Base-by-base conservation (phyloP, 441 rosid genomes). In the Raphanus hybrid region DNA sequence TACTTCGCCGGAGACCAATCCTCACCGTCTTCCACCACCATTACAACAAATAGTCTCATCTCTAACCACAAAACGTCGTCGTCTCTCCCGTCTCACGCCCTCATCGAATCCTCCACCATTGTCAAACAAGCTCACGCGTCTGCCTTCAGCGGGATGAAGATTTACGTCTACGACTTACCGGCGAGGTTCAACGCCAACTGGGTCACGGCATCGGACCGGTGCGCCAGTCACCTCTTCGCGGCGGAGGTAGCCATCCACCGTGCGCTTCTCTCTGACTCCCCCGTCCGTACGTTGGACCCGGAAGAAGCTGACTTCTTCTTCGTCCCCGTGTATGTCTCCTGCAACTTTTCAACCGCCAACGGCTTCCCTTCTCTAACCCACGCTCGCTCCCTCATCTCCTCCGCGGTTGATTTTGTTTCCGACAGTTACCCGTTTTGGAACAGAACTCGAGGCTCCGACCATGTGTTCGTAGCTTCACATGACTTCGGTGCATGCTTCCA, bases 351-450 rank as follows among this genome's bases (percentile, higher is more conserved):
- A 69, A 89, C 90, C 67, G 70, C 79, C 8, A 95, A 95, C 54
- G 97, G 98, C 18, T 95, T 95, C 85, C 99, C 99, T 3, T 92
- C 97, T 43, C 83, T 95, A 0, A 97, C 93, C 26, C 99, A 93
- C 52, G 99, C 99, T 7, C 87, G 96, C 50, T 82, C 93, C 9
- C 88, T 95, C 60, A 39, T 90, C 27, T 73, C 78, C 73, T 87
- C 96, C 6, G 96, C 99, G 16, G 87, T 91, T 2, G 75, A 86
- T 20, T 77, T 84, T 12, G 64, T 95, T 67, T 89, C 98, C 18
- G 74, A 78, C 0, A 74, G 75, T 12, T 69, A 84, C 70, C 92
- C 91, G n/a, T 93, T 95, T 61, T 95, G 83, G 83, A 75, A 76
- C 12, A 20, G 80, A 1, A 67, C 61, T 1, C 73, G 43, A 16